Base-by-base conservation (phyloP, 192 early-diverging fungal genomes). In the Obelidium mucronatum region DNA sequence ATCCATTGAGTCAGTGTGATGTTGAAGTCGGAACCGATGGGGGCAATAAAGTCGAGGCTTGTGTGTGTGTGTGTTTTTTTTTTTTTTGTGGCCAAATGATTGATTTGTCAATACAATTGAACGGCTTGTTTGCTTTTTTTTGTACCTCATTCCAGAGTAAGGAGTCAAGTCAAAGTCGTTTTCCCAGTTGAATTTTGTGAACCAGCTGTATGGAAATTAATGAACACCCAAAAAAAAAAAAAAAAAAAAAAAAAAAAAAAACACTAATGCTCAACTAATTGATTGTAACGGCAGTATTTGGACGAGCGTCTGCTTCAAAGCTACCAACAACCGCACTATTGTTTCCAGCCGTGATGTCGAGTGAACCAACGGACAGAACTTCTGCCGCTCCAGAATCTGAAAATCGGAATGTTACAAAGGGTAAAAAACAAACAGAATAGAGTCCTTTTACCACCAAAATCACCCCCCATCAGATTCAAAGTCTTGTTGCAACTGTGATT, bases 1-100 rank as follows among this genome's bases (percentile, higher is more conserved):
- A 66, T 6, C 70, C 70, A 73, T 42, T 73, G 70, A 1, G 70
- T 73, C 30, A 73, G 70, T 2, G 70, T 73, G n/a, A 73, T 73
- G 70, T 73, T 73, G 39, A 73, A 73, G n/a, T 73, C 70, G 22
- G 54, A 34, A 13, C 67, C 67, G 5, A 34, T 55, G 11, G 70
- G 70, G 28, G 70, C 70, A 61, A 73, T 40, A 26, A 73, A 30
- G 35, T 73, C 70, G 19, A 73, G 11, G 64, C 13, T 24, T 13
- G 51, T 52, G 13, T 52, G 51, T 15, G n/a, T 15, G n/a, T 52
- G n/a, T 15, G 13, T 15, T 52, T 52, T 52, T 52, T 15, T n/a
- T n/a, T n/a, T n/a, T n/a, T n/a, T n/a, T n/a, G n/a, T n/a, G n/a
- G n/a, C n/a, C n/a, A n/a, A n/a, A n/a, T n/a, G n/a, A n/a, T n/a